Evolutionary conservation across 192 early-diverging fungal genomes (phyloP), one percentile per base, ranked within the genome.

Genomic region (Backusella tarrabulga): DNA sequence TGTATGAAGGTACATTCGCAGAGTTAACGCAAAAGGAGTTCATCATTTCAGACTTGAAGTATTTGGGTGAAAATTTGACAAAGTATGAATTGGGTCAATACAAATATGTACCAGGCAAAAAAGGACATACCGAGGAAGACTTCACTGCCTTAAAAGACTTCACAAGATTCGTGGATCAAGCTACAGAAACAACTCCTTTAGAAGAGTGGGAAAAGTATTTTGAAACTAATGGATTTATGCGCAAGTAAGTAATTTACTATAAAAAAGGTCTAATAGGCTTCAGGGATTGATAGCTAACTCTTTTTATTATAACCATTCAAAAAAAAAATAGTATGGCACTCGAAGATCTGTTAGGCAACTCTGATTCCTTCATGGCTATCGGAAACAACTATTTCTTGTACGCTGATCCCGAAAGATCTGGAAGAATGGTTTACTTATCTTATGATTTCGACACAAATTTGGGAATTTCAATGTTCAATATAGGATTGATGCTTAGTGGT

Each of bases 361-460:
- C 73, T 17, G 73, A 74, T 67, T 36, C 21, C 14, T 74, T 63
- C n/a, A 63, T 63, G 36, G 6, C 54, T 29, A 29, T 40, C 8
- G 73, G 34, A 60, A 66, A 74, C 19, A 74, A 74, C 12, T 74
- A 60, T 40, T 74, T 63, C n/a, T n/a, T 74, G 2, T 74, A 74
- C n/a, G 19, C 8, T 23, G 56, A 74, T 23, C 73, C 56, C 17
- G 38, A 60, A 1, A 35, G 40, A 17, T 17, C 14, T 11, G 34
- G 34, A 7, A 34, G 73, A 41, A 40, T 66, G n/a, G 66, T 44
- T 15, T 74, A 66, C 29, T 23, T 74, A 6, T 23, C 73, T 14
- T 42, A 54, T 11, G 73, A 74, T 40, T 36, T 66, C 5, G 73
- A 74, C 21, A 40, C 56, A 6, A 67, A 14, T 23, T 12, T 74